Percentiles rank a stretch among this genome's conserved stretches.
phyloP scores from a whole-genome alignment of 768 basidiomycete species.

The Xanthoconium purpureum region DNA sequence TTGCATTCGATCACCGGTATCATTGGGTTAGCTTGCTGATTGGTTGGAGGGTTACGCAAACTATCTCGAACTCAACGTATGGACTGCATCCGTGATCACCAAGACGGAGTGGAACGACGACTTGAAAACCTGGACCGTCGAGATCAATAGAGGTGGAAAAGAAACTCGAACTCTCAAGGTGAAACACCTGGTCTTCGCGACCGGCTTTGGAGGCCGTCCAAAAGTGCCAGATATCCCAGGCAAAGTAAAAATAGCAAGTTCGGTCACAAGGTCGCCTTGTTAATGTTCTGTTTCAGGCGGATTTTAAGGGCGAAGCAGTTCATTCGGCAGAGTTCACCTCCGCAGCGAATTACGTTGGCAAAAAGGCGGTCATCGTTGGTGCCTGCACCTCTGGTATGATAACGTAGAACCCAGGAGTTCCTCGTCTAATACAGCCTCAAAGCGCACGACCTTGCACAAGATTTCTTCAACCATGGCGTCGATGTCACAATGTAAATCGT shows the following conservation, averaged over 20 bases:
- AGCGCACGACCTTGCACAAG: conserved; percentile 40
- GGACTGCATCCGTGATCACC: conserved; percentile 50
- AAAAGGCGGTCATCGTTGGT: conserved; percentile 67
- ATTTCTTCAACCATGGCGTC: conserved; percentile 30
- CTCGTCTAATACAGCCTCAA: conserved; percentile 6
- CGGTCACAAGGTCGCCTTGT: background rate
- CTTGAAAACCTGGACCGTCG: conserved; percentile 45
- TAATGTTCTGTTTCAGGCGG: conserved; percentile 29
- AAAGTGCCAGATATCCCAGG: conserved; percentile 45
- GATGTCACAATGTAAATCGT: conserved; percentile 28
- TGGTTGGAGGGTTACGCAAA: conserved; percentile 65
- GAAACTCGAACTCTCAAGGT: conserved; percentile 36
- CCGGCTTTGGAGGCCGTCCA: conserved; percentile 47
- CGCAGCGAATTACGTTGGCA: conserved; percentile 50
- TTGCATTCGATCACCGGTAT: background rate
- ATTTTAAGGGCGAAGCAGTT: conserved; percentile 50
- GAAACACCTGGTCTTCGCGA: conserved; percentile 56
- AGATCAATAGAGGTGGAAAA: conserved; percentile 33
- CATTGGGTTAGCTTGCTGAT: conserved; percentile 48
- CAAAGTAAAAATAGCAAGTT: conserved; percentile 28
- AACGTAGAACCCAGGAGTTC: background rate
- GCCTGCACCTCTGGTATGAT: conserved; percentile 59
- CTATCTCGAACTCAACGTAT: conserved; percentile 58
- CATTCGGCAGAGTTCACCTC: conserved; percentile 54
- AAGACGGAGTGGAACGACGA: conserved; percentile 37